These are phyloP conservation scores for Aquilaria yunnanensis DNA, from an alignment of 345 rosid genomes.

Conservation along the genomic window DNA sequence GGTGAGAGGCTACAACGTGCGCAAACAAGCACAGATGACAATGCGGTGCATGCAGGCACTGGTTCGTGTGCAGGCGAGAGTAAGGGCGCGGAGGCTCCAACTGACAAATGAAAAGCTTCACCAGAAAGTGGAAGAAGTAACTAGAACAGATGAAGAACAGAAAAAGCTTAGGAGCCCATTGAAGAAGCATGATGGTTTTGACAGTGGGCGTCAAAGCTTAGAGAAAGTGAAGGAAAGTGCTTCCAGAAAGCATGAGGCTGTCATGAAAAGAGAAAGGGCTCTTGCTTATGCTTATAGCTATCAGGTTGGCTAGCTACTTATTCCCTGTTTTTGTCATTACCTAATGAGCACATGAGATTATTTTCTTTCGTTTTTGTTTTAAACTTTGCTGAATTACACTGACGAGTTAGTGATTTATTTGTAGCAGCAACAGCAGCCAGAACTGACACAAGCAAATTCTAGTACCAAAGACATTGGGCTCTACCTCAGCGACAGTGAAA, in stretches of 20 bases:
- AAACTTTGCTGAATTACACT: background rate
- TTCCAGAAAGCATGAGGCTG: conserved; percentile 48
- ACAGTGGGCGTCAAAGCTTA: conserved; percentile 34
- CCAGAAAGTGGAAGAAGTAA: conserved; percentile 22
- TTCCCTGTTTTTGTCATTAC: too few relatives aligned
- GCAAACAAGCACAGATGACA: conserved; percentile 96
- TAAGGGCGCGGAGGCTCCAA: conserved; percentile 71
- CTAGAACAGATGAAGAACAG: conserved; percentile 24
- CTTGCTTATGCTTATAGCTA: conserved; percentile 91
- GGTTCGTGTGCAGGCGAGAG: conserved; percentile 91
- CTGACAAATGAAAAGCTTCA: conserved; percentile 45
- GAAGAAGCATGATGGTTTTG: conserved; percentile 32
- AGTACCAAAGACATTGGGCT: conserved; percentile 30
- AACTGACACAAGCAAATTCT: conserved; percentile 16
- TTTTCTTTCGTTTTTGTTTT: background rate
- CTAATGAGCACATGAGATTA: background rate
- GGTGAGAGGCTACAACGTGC: conserved; percentile 89
- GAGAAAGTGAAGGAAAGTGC: conserved; percentile 33
- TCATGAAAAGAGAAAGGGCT: conserved; percentile 73
- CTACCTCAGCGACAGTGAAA: conserved; percentile 33
- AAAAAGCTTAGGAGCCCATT: conserved; percentile 24
- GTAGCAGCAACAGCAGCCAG: conserved; percentile 33
- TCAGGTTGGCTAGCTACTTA: conserved; percentile 39
- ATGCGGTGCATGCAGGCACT: conserved; percentile 98
- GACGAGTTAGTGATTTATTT: background rate